phyloP scores from a whole-genome alignment of 2,329 filamentous ascomycete genomes.

The Colletotrichum caudatum region DNA sequence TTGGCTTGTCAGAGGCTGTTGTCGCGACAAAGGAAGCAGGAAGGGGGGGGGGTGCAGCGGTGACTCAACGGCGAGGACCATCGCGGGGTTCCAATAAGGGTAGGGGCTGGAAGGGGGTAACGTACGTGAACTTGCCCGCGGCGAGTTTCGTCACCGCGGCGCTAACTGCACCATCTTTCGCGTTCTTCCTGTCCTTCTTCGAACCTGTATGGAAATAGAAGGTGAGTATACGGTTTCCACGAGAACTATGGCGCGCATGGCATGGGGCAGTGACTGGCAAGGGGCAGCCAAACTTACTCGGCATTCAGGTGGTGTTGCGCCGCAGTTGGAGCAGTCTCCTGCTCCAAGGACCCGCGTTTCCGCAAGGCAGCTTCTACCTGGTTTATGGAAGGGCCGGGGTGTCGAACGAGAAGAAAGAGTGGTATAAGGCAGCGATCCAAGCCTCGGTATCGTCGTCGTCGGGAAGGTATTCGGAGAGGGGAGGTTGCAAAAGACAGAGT shows the following conservation, averaged over 20 bases:
- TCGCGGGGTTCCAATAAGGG: constrained; percentile 25
- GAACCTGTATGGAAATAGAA: constrained; percentile 48
- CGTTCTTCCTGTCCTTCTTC: constrained; percentile 68
- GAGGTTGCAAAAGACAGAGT: constrained; percentile 8
- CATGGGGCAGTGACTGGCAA: neutral
- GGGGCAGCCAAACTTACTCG: constrained; percentile 40
- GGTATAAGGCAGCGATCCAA: neutral
- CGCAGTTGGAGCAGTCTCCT: constrained; percentile 43
- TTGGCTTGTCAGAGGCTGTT: constrained; percentile 37
- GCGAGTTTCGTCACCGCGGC: constrained; percentile 66
- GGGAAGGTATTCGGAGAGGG: constrained; percentile 1
- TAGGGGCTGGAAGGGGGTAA: constrained; percentile 41
- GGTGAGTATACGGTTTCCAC: constrained; percentile 10
- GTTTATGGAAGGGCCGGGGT: neutral
- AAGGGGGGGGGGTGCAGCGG: constrained; percentile 33
- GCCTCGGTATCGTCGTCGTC: constrained; percentile 20
- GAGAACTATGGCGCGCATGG: neutral
- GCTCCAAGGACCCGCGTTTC: constrained; percentile 40
- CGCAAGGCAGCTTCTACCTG: constrained; percentile 39
- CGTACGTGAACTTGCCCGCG: constrained; percentile 65
- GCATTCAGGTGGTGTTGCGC: constrained; percentile 43
- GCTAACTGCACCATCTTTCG: constrained; percentile 65
- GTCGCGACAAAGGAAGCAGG: constrained; percentile 34
- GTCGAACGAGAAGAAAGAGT: constrained; percentile 9
- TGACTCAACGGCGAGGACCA: constrained; percentile 47